Evolutionary conservation across 768 basidiomycete species (phyloP).

Genomic region (Suillus cothurnatus): DNA sequence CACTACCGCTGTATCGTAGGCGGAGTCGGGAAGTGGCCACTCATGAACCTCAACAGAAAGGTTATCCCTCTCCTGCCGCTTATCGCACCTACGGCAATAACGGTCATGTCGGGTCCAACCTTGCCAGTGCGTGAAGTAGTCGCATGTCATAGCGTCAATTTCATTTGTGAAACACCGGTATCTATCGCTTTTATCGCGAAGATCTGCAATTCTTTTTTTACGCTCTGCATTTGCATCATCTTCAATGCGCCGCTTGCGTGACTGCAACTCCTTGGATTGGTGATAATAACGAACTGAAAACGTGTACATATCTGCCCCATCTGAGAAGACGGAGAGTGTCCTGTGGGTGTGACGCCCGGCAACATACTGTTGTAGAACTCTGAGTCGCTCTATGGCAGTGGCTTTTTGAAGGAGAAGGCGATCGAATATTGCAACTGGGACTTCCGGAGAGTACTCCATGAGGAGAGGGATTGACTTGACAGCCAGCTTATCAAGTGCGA

Average conservation of each 20-base stretch:
- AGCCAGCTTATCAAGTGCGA: slow-evolving; percentile 43
- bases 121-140: not conserved
- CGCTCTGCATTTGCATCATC: slow-evolving; percentile 22
- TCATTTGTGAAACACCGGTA: slow-evolving; percentile 12
- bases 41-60: slow-evolving; percentile 41
- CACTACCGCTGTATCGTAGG: slow-evolving; percentile 21
- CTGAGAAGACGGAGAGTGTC: slow-evolving; percentile 32
- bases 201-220: slow-evolving; percentile 28
- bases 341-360: slow-evolving; percentile 23
- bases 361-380: slow-evolving; percentile 34
- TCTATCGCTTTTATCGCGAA: slow-evolving; percentile 19
- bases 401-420: slow-evolving; percentile 41
- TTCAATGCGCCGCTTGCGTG: slow-evolving; percentile 32
- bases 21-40: slow-evolving; percentile 45
- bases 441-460: slow-evolving; percentile 46
- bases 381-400: slow-evolving; percentile 30
- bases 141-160: not conserved
- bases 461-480: slow-evolving; percentile 41
- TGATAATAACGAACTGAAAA: slow-evolving; percentile 40
- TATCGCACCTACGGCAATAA: slow-evolving; percentile 30
- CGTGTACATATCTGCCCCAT: slow-evolving; percentile 14
- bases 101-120: not conserved
- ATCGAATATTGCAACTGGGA: slow-evolving; percentile 41
- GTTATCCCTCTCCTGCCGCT: slow-evolving; percentile 10
- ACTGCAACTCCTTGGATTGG: slow-evolving; percentile 19